These are phyloP conservation scores for Colletotrichum zoysiae DNA, from an alignment of 2,329 filamentous ascomycete species.

Conservation along the genomic window DNA sequence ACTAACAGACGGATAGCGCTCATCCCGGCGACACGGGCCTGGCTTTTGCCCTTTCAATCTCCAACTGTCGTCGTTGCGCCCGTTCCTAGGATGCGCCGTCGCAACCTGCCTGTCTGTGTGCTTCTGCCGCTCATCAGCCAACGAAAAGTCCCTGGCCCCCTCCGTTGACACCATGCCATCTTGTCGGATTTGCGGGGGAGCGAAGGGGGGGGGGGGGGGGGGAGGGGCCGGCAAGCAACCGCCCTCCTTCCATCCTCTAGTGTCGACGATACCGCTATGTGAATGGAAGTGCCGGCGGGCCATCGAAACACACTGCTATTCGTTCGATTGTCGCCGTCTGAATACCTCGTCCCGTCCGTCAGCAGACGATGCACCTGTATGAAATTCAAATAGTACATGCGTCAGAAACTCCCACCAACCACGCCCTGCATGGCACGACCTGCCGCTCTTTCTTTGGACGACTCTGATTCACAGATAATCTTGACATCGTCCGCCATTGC, in stretches of 20 bases:
- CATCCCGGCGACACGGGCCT: conserved; percentile 13
- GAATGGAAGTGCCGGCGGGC: neutral
- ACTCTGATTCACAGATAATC: conserved; percentile 4
- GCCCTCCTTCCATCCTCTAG: neutral
- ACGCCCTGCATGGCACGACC: conserved; percentile 7
- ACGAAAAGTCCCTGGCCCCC: conserved; percentile 21
- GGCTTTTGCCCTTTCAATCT: conserved; percentile 9
- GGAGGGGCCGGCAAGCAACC: neutral
- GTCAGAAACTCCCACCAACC: conserved; percentile 9
- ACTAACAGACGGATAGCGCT: conserved; percentile 28
- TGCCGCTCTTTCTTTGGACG: neutral
- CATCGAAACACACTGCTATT: neutral
- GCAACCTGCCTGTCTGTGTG: neutral
- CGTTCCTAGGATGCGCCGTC: conserved; percentile 12
- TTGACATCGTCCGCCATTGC: conserved; percentile 10
- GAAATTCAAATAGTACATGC: conserved; percentile 3
- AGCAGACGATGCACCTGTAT: conserved; percentile 24
- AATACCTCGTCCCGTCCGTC: conserved; percentile 11
- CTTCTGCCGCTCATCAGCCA: conserved; percentile 35
- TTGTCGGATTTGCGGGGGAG: neutral
- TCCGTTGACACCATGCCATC: conserved; percentile 8
- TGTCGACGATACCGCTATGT: conserved; percentile 10
- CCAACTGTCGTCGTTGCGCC: conserved; percentile 9
- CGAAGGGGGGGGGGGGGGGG: no score
- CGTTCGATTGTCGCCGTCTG: neutral